These are phyloP conservation scores for Colletotrichum endophyticum DNA, from an alignment of 2,329 filamentous ascomycete genomes.

Conservation along the genomic window DNA sequence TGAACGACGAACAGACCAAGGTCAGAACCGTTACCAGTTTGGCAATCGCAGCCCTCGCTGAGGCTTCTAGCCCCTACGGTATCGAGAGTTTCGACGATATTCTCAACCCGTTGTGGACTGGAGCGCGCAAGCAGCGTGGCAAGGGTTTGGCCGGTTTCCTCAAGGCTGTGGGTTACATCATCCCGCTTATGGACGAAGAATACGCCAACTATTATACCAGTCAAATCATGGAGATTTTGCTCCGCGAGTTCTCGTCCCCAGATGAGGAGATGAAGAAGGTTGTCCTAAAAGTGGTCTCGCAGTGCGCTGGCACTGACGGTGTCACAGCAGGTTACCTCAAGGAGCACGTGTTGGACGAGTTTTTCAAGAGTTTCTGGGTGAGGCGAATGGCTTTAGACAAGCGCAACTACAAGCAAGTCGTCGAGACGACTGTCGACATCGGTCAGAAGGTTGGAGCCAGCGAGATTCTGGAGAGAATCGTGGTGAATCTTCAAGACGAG, in stretches of 20 bases:
- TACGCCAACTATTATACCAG: constrained; percentile 99
- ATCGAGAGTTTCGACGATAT: constrained; percentile 99
- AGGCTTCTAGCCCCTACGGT: constrained; percentile 97
- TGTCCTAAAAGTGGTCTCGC: constrained; percentile 94
- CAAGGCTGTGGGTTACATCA: constrained; percentile 97
- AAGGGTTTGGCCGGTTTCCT: constrained; percentile 95
- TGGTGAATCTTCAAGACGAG: constrained; percentile 96
- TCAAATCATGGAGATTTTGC: constrained; percentile 98
- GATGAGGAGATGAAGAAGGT: constrained; percentile 99
- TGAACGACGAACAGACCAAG: constrained; percentile 98
- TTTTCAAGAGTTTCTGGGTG: constrained; percentile 99
- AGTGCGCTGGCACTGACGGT: constrained; percentile 92
- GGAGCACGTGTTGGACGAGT: constrained; percentile 92
- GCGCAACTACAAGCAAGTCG: constrained; percentile 96
- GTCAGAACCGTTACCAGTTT: constrained; percentile 95
- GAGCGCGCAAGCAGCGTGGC: constrained; percentile 92
- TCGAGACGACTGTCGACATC: constrained; percentile 96
- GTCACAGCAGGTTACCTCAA: constrained; percentile 95
- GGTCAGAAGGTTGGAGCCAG: constrained; percentile 97
- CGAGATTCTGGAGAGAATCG: constrained; percentile 92
- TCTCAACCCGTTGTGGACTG: constrained; percentile 95
- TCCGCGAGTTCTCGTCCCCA: constrained; percentile 94
- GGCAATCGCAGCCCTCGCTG: constrained; percentile 91
- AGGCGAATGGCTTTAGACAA: constrained; percentile 96
- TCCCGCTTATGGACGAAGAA: constrained; percentile 98